Base-by-base conservation (phyloP, 148 eudicot genomes). In the Vaccinium myrtillus region DNA sequence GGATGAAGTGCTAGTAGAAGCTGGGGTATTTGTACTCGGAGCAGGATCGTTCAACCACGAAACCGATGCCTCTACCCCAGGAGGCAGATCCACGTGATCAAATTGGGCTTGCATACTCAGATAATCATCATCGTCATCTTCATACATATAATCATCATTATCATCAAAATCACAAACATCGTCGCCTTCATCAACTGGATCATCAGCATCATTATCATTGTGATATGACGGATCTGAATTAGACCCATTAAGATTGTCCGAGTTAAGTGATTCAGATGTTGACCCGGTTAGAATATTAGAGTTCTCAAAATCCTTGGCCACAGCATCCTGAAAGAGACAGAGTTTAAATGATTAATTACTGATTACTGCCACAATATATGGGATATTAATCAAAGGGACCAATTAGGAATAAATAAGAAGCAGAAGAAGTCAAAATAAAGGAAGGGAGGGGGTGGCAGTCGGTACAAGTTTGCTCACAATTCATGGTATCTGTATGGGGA, bases 51-150 rank as follows among this genome's bases (percentile, higher is more conserved):
- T 75, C 86, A 93, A 81, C 96, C 96, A 94, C 27, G 96, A 79
- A 65, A 94, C 91, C 1, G 96, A 83, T 27, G 96, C 98, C 89
- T 94, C 98, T 51, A 94, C 95, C 18, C 98, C 98, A 85, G 98
- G 91, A 87, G 98, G 98, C 90, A 94, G 90, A 90, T 94, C 95
- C 63, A 90, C 94, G 87, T 92, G 87, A 85, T 94, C 98, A 83
- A 94, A 93, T 85, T 93, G 94, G 58, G 95, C 93, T 93, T 93
- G 96, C 91, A 94, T 80, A 54, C 86, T 87, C 87, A 86, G 53
- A 81, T 91, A 93, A 74, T 92, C 92, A 80, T 91, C 90, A 15
- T 88, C 90, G n/a, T 83, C 88, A 76, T 86, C 88, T 13, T 86
- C 86, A 63, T 63, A 78, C 77, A 88, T 82, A 87, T 82, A 84